These are phyloP conservation scores for Lachancea thermotolerans DNA, from an alignment of 805 yeast species.

Conservation along the genomic window DNA sequence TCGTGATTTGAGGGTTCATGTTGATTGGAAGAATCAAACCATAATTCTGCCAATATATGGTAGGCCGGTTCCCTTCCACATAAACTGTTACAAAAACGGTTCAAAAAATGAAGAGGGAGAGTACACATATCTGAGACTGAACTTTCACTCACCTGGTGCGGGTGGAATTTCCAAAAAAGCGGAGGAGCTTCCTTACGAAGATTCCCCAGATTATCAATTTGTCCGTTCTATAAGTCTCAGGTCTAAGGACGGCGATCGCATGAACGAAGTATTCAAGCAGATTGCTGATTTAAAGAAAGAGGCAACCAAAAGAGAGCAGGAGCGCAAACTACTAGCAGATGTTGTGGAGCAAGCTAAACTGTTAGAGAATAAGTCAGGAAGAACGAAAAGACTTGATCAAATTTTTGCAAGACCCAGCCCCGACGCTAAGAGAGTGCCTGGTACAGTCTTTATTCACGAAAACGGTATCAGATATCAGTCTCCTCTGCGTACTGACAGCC, in stretches of 20 bases:
- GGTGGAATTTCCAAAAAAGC: slow-evolving; percentile 63
- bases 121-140: slow-evolving; percentile 80
- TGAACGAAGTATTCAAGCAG: slow-evolving; percentile 82
- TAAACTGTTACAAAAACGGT: slow-evolving; percentile 88
- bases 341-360: slow-evolving; percentile 88
- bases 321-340: slow-evolving; percentile 86
- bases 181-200: slow-evolving; percentile 86
- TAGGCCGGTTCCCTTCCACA: slow-evolving; percentile 96
- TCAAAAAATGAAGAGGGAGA: slow-evolving; percentile 96
- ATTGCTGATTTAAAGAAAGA: slow-evolving; percentile 90
- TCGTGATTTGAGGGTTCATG: slow-evolving; percentile 76
- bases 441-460: slow-evolving; percentile 84
- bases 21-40: slow-evolving; percentile 83
- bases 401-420: slow-evolving; percentile 94
- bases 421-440: slow-evolving; percentile 93
- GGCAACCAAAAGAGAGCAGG: slow-evolving; percentile 83
- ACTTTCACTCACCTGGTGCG: slow-evolving; percentile 89
- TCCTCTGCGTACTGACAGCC: slow-evolving; percentile 74
- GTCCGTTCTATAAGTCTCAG: slow-evolving; percentile 81
- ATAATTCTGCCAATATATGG: slow-evolving; percentile 88
- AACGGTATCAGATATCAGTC: slow-evolving; percentile 94
- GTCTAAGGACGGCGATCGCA: slow-evolving; percentile 84
- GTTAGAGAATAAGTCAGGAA: slow-evolving; percentile 71
- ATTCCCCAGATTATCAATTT: slow-evolving; percentile 77
- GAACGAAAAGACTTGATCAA: slow-evolving; percentile 81